Percentiles rank a stretch among this genome's conserved stretches.
Conservation (phyloP, 192 early-diverging fungal genomes). For the Mortierella alpina region DNA sequence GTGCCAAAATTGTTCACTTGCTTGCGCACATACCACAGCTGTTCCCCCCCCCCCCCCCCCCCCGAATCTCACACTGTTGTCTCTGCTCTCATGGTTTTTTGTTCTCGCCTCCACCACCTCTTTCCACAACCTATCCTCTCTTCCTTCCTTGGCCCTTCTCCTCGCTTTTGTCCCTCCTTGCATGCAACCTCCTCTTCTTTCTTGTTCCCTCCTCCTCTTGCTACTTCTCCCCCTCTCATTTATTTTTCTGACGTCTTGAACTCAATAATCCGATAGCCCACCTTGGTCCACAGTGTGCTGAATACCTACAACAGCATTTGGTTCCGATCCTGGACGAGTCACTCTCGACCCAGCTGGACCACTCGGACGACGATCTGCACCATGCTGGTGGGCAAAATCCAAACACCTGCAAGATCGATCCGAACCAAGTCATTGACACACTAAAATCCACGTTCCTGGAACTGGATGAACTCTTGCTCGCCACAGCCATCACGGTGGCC, state of each 20-base stretch:
- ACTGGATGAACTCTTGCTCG: conserved; percentile 44
- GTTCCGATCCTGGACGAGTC: conserved; percentile 48
- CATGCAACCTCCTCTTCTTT: neutral
- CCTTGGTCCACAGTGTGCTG: conserved; percentile 48
- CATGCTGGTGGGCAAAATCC: conserved; percentile 1
- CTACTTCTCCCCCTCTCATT: neutral
- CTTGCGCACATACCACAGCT: too few species aligned
- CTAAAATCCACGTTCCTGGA: conserved; percentile 49
- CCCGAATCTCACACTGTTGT: too few species aligned
- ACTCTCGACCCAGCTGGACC: conserved; percentile 43
- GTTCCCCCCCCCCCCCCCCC: too few species aligned
- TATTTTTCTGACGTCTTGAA: neutral
- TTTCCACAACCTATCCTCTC: too few species aligned
- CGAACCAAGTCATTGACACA: conserved; percentile 47
- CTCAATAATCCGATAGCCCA: conserved; percentile 18
- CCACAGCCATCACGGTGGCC: conserved; percentile 44
- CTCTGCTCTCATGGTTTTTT: too few species aligned
- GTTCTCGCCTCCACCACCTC: too few species aligned
- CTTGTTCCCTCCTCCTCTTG: neutral
- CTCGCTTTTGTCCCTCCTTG: too few species aligned
- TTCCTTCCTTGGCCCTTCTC: too few species aligned
- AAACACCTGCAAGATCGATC: conserved; percentile 40
- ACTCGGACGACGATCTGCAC: conserved; percentile 32
- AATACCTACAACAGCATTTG: conserved; percentile 46
- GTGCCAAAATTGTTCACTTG: neutral